phyloP scores from a whole-genome alignment of 768 basidiomycete species.

The Pisolithus orientalis region DNA sequence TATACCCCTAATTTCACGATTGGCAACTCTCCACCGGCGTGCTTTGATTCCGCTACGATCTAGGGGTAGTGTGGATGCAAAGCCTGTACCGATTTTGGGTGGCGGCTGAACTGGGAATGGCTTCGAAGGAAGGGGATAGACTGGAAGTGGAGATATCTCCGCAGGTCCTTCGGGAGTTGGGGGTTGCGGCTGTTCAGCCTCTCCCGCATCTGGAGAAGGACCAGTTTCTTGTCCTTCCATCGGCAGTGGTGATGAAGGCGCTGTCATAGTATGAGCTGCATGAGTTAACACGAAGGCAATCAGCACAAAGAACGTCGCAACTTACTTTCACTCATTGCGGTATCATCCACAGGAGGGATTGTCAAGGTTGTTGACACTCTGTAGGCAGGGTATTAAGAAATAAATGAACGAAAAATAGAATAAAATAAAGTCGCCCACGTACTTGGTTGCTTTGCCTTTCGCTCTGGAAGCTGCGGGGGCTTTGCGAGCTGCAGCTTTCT shows the following conservation, averaged over 20 bases:
- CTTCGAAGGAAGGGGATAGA: conserved; percentile 76
- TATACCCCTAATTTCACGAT: conserved; percentile 75
- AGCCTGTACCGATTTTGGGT: conserved; percentile 67
- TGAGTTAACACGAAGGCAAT: neutral
- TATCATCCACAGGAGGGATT: conserved; percentile 42
- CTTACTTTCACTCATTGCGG: conserved; percentile 58
- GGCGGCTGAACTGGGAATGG: conserved; percentile 79
- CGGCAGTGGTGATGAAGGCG: conserved; percentile 63
- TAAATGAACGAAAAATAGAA: neutral
- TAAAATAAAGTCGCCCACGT: conserved; percentile 2
- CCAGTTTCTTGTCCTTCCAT: conserved; percentile 34
- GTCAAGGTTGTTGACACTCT: conserved; percentile 26
- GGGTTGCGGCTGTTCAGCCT: conserved; percentile 20
- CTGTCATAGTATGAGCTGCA: conserved; percentile 59
- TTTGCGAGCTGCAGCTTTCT: conserved; percentile 42
- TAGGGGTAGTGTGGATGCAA: conserved; percentile 59
- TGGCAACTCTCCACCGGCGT: conserved; percentile 68
- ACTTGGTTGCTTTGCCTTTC: conserved; percentile 28
- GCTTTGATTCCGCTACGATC: conserved; percentile 58
- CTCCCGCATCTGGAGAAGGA: conserved; percentile 48
- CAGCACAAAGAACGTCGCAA: conserved; percentile 1
- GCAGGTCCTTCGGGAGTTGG: conserved; percentile 28
- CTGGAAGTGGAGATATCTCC: conserved; percentile 56
- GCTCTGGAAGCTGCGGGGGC: conserved; percentile 32
- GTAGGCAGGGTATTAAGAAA: conserved; percentile 8